A percentile compares a stretch with the other conserved stretches of the same genome.
Conservation (phyloP, 768 basidiomycete genomes). For the Mycena floridula region DNA sequence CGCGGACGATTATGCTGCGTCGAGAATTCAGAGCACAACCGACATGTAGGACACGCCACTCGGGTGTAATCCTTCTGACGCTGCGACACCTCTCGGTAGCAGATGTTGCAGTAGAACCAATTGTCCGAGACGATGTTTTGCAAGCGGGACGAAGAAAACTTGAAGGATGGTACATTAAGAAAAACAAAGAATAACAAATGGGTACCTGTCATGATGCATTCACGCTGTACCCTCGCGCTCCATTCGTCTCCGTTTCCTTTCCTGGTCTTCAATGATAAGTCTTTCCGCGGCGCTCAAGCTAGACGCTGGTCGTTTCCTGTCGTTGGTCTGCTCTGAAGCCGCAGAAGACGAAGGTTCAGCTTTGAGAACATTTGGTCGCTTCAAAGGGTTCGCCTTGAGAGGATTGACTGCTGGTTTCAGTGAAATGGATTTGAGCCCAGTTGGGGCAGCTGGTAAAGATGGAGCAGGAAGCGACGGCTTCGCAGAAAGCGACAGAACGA, state of each 20-base stretch:
- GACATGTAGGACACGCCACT: too few species aligned
- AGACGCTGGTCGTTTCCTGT: slow-evolving; percentile 57
- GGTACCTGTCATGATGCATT: too few species aligned
- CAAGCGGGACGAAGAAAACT: too few species aligned
- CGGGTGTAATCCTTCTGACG: too few species aligned
- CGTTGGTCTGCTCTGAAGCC: slow-evolving; percentile 16
- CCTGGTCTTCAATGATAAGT: slow-evolving; percentile 86
- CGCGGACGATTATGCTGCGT: too few species aligned
- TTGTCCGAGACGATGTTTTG: too few species aligned
- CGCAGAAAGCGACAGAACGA: slow-evolving; percentile 65
- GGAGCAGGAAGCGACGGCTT: slow-evolving; percentile 35
- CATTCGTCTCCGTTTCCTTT: slow-evolving; percentile 78
- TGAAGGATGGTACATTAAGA: too few species aligned
- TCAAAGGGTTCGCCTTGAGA: slow-evolving; percentile 62
- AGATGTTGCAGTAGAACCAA: too few species aligned
- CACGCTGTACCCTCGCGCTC: slow-evolving; percentile 34
- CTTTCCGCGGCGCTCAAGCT: slow-evolving; percentile 79
- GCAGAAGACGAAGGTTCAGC: slow-evolving; percentile 22
- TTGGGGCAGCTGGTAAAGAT: slow-evolving; percentile 23
- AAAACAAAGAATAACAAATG: too few species aligned
- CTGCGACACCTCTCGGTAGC: too few species aligned
- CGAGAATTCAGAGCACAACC: too few species aligned
- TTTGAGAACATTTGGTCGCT: slow-evolving; percentile 73
- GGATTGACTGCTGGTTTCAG: slow-evolving; percentile 56
- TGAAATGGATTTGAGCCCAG: slow-evolving; percentile 56